Percentiles rank a stretch among this genome's conserved stretches.
Conservation (phyloP, 2,329 filamentous ascomycete genomes). For the Cladorrhinum sp. region DNA sequence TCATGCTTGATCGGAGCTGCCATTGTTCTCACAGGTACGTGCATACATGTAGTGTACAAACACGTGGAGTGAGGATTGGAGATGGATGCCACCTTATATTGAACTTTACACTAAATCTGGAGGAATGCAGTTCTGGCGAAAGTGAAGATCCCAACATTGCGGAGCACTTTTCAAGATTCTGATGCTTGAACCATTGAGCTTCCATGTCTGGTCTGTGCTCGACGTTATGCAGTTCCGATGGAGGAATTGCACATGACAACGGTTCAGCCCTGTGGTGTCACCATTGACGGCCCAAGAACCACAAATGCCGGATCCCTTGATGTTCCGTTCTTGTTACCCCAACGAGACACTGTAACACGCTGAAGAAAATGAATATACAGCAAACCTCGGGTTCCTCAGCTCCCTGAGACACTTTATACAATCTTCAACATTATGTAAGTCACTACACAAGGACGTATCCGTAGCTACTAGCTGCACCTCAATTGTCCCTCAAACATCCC, state of each 20-base stretch:
- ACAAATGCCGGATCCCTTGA: not conserved
- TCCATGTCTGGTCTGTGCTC: not conserved
- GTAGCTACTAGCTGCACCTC: too few relatives aligned
- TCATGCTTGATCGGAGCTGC: slow-evolving; percentile 18
- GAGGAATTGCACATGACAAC: too few relatives aligned
- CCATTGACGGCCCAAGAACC: not conserved
- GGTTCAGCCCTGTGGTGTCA: not conserved
- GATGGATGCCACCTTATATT: not conserved
- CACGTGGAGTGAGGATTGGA: not conserved
- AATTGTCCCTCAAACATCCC: not conserved
- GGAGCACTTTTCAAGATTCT: too few relatives aligned
- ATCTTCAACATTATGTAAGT: not conserved
- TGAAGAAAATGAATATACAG: too few relatives aligned
- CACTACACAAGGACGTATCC: not conserved
- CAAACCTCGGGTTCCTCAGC: too few relatives aligned
- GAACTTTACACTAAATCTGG: not conserved
- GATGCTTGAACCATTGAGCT: not conserved
- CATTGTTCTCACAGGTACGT: slow-evolving; percentile 4
- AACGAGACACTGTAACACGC: too few relatives aligned
- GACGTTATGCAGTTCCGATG: not conserved
- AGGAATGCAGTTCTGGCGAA: not conserved
- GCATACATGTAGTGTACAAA: not conserved
- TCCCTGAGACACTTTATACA: not conserved
- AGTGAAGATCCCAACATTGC: not conserved
- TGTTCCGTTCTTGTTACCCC: too few relatives aligned